Conservation (phyloP, 257 asterid genomes). For the Gentiana dahurica region DNA sequence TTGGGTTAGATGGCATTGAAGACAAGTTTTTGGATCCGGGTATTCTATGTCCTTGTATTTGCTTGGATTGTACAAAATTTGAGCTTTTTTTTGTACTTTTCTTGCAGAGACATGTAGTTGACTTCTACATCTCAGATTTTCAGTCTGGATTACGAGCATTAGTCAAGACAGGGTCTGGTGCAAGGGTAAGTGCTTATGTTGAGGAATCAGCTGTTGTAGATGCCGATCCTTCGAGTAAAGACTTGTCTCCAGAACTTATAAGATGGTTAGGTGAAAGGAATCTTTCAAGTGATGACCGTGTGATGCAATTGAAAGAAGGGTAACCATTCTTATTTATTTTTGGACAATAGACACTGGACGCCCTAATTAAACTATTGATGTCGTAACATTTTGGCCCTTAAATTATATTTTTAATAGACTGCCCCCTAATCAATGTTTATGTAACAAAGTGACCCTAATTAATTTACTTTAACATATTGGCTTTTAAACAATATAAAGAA, state of each 20-base stretch:
- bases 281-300: conserved; percentile 59
- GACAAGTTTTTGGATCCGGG: too few relatives aligned
- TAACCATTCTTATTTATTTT: conserved; percentile 12
- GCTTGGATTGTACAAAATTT: too few relatives aligned
- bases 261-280: conserved; percentile 78
- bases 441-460: too few relatives aligned
- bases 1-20: too few relatives aligned
- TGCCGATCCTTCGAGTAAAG: conserved; percentile 39
- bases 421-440: too few relatives aligned
- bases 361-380: too few relatives aligned
- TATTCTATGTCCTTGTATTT: too few relatives aligned
- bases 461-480: too few relatives aligned
- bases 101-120: conserved; percentile 75
- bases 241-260: conserved; percentile 48
- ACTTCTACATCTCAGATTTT: conserved; percentile 85
- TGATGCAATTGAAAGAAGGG: conserved; percentile 81
- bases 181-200: conserved; percentile 68
- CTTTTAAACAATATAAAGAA: too few relatives aligned
- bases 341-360: too few relatives aligned
- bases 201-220: conserved; percentile 63
- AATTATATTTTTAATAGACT: too few relatives aligned
- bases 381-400: too few relatives aligned
- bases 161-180: conserved; percentile 76
- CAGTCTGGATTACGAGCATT: conserved; percentile 38
- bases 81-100: neutral